Conservation (phyloP, 2,329 filamentous ascomycete genomes). For the Penicillium sp. region DNA sequence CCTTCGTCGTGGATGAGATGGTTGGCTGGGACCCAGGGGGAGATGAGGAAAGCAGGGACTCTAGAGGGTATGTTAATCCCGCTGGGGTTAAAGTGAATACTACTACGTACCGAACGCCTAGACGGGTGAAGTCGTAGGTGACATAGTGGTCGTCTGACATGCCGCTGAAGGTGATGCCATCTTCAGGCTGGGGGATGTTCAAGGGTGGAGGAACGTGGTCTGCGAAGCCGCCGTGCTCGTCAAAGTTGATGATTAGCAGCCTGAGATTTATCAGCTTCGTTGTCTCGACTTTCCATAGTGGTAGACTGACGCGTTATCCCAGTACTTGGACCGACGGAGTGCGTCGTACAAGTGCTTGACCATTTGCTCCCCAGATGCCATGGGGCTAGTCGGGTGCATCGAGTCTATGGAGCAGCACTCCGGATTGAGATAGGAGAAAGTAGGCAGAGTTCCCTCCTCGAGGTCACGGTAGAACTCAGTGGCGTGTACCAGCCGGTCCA, state of each 20-base stretch:
- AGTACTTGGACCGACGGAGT: slow-evolving; percentile 45
- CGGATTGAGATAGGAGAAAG: slow-evolving; percentile 61
- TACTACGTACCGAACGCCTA: slow-evolving; percentile 38
- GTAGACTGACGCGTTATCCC: slow-evolving; percentile 37
- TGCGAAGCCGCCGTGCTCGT: slow-evolving; percentile 48
- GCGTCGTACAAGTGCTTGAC: slow-evolving; percentile 49
- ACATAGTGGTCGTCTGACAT: slow-evolving; percentile 37
- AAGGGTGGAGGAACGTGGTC: slow-evolving; percentile 45
- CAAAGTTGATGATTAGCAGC: slow-evolving; percentile 46
- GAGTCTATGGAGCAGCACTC: slow-evolving; percentile 43
- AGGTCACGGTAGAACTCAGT: slow-evolving; percentile 68
- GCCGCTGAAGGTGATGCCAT: slow-evolving; percentile 36
- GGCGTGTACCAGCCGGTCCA: slow-evolving; percentile 36
- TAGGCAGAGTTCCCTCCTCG: slow-evolving; percentile 65
- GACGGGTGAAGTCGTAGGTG: slow-evolving; percentile 44
- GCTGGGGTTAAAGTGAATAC: neutral
- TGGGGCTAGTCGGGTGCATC: slow-evolving; percentile 46
- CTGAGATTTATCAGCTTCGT: slow-evolving; percentile 15
- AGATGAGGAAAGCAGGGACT: slow-evolving; percentile 44
- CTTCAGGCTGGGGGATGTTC: slow-evolving; percentile 41
- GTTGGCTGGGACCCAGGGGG: slow-evolving; percentile 38
- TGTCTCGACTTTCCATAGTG: neutral
- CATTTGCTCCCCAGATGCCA: slow-evolving; percentile 43
- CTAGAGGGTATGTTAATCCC: slow-evolving; percentile 14
- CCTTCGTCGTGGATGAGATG: slow-evolving; percentile 44